Conservation (phyloP, 768 basidiomycete genomes). For the Cystofilobasidium macerans region DNA sequence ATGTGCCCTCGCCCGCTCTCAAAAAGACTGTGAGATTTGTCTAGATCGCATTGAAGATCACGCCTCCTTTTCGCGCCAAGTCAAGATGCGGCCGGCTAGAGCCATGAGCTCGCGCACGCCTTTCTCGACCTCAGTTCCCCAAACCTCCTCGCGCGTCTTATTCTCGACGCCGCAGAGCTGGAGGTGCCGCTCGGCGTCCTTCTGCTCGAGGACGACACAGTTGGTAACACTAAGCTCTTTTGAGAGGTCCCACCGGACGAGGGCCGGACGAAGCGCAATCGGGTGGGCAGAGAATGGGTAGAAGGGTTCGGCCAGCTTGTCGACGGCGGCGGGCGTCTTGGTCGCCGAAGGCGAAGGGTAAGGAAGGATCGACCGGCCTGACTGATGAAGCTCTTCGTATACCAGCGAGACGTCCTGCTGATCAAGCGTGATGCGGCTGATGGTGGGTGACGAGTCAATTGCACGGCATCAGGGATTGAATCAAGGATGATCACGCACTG, state of each 20-base stretch:
- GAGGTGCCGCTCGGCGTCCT: conserved; percentile 60
- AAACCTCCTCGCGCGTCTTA: conserved; percentile 49
- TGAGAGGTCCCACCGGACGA: conserved; percentile 68
- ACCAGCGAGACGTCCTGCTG: conserved; percentile 12
- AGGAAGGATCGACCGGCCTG: conserved; percentile 22
- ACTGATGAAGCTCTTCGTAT: conserved; percentile 23
- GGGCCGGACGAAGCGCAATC: conserved; percentile 58
- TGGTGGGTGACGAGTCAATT: background rate
- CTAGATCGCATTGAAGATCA: too few species aligned
- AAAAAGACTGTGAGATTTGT: too few species aligned
- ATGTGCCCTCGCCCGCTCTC: too few species aligned
- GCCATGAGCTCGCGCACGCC: conserved; percentile 50
- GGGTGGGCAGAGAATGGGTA: conserved; percentile 43
- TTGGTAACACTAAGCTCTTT: conserved; percentile 62
- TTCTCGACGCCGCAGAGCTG: conserved; percentile 40
- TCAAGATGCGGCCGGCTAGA: conserved; percentile 47
- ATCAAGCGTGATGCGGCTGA: conserved; percentile 17
- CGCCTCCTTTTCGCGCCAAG: conserved; percentile 15
- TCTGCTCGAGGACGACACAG: conserved; percentile 67
- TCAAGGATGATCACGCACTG: conserved; percentile 1
- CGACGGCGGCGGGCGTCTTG: conserved; percentile 1
- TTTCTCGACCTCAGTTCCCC: conserved; percentile 55
- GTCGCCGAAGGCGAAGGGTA: background rate
- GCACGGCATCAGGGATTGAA: background rate
- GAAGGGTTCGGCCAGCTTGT: conserved; percentile 68